Percentiles rank a stretch among this genome's conserved stretches.
These are phyloP conservation scores for Cladophialophora chaetospira DNA, from an alignment of 2,329 filamentous ascomycete species.

Conservation along the genomic window DNA sequence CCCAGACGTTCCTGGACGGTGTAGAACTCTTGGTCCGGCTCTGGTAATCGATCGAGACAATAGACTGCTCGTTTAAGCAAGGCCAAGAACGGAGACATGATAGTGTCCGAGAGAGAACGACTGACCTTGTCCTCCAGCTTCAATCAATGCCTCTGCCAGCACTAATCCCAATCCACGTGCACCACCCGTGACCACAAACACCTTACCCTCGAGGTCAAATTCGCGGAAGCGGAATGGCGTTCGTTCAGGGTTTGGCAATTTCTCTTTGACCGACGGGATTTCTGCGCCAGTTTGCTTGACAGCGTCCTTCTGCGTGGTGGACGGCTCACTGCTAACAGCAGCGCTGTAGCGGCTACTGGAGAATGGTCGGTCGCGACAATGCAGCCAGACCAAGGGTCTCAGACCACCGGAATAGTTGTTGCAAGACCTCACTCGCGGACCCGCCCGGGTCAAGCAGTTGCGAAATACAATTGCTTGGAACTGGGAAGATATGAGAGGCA, in stretches of 20 bases:
- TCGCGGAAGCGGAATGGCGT: conserved; percentile 43
- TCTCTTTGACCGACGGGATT: conserved; percentile 22
- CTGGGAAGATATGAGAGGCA: conserved; percentile 1
- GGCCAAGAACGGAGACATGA: neutral
- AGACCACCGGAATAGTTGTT: conserved; percentile 3
- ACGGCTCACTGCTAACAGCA: neutral
- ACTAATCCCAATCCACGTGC: conserved; percentile 48
- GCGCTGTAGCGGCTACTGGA: neutral
- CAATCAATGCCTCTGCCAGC: conserved; percentile 50
- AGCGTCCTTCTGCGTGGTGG: neutral
- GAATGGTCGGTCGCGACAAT: neutral
- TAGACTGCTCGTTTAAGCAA: conserved; percentile 43
- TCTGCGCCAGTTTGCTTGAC: conserved; percentile 1
- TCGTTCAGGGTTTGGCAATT: conserved; percentile 22
- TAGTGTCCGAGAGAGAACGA: conserved; percentile 38
- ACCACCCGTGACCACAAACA: conserved; percentile 48
- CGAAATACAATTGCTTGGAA: neutral
- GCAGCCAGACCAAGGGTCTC: neutral
- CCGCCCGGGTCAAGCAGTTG: neutral
- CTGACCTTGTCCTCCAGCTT: conserved; percentile 51
- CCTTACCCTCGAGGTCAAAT: conserved; percentile 46
- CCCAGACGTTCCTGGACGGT: conserved; percentile 42
- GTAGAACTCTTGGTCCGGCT: conserved; percentile 48
- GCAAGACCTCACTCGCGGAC: conserved; percentile 7
- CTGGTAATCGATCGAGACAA: conserved; percentile 49